Percentiles rank a stretch among this genome's conserved stretches.
Conservation (phyloP, 345 rosid species). For the Balakata baccata region DNA sequence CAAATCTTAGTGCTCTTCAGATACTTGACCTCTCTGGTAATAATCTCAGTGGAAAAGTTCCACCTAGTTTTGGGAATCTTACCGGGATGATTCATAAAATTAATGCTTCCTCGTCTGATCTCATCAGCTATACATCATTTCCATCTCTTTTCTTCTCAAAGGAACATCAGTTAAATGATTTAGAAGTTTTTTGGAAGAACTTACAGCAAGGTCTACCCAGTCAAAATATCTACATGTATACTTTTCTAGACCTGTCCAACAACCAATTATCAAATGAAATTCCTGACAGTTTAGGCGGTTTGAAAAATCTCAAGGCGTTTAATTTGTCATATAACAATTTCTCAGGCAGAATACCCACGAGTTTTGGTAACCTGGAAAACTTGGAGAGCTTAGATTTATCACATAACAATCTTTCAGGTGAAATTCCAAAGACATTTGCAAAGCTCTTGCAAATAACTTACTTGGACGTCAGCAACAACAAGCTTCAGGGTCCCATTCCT, state of each 20-base stretch:
- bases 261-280: conserved; percentile 37
- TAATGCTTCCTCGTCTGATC: background rate
- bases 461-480: conserved; percentile 39
- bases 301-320: conserved; percentile 29
- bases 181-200: conserved; percentile 37
- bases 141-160: background rate
- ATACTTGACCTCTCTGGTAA: conserved; percentile 39
- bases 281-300: conserved; percentile 32
- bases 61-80: conserved; percentile 36
- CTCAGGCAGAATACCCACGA: conserved; percentile 31
- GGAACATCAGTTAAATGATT: background rate
- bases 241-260: conserved; percentile 39
- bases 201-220: conserved; percentile 27
- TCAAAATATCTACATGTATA: conserved; percentile 19
- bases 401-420: conserved; percentile 28
- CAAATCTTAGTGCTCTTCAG: conserved; percentile 34
- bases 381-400: conserved; percentile 43
- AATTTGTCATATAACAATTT: conserved; percentile 36
- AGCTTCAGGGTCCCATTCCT: conserved; percentile 34
- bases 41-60: conserved; percentile 25
- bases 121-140: background rate
- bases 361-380: conserved; percentile 24
- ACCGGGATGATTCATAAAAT: conserved; percentile 27
- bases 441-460: conserved; percentile 17
- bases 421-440: conserved; percentile 32